Percentiles rank a stretch among this genome's conserved stretches.
Evolutionary conservation across 371 early-diverging fungal genomes (phyloP).

Genomic region (Rhizopus microsporus): DNA sequence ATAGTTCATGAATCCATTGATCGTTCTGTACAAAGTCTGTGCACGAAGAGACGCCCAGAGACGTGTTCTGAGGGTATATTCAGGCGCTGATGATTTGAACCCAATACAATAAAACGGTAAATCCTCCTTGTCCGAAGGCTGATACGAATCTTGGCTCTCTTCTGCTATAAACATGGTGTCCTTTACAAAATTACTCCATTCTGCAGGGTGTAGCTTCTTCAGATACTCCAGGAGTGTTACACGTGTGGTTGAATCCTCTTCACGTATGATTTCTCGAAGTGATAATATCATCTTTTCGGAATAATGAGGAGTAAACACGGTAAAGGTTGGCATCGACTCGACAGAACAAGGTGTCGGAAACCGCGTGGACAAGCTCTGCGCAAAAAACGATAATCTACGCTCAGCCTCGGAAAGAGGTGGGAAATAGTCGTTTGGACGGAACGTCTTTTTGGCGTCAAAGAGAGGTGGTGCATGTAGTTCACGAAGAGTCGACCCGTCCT

Average conservation of each 20-base stretch:
- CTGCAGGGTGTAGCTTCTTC: slow-evolving; percentile 79
- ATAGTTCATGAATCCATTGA: slow-evolving; percentile 92
- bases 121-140: slow-evolving; percentile 67
- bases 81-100: slow-evolving; percentile 83
- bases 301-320: slow-evolving; percentile 91
- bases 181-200: slow-evolving; percentile 91
- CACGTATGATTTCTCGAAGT: slow-evolving; percentile 83
- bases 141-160: slow-evolving; percentile 38
- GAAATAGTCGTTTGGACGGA: slow-evolving; percentile 67
- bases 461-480: slow-evolving; percentile 78
- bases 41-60: slow-evolving; percentile 90
- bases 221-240: slow-evolving; percentile 86
- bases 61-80: slow-evolving; percentile 82
- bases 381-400: slow-evolving; percentile 85
- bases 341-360: slow-evolving; percentile 83
- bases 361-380: slow-evolving; percentile 81
- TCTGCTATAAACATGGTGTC: slow-evolving; percentile 85
- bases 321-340: slow-evolving; percentile 83
- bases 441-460: slow-evolving; percentile 67
- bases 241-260: slow-evolving; percentile 80
- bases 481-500: slow-evolving; percentile 26
- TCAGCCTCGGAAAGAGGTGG: slow-evolving; percentile 81
- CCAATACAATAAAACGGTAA: slow-evolving; percentile 84
- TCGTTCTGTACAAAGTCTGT: slow-evolving; percentile 88
- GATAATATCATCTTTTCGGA: slow-evolving; percentile 86